Evolutionary conservation across 1,284 basidiomycete genomes (phyloP).

Genomic region (Chondrostereum purpureum): DNA sequence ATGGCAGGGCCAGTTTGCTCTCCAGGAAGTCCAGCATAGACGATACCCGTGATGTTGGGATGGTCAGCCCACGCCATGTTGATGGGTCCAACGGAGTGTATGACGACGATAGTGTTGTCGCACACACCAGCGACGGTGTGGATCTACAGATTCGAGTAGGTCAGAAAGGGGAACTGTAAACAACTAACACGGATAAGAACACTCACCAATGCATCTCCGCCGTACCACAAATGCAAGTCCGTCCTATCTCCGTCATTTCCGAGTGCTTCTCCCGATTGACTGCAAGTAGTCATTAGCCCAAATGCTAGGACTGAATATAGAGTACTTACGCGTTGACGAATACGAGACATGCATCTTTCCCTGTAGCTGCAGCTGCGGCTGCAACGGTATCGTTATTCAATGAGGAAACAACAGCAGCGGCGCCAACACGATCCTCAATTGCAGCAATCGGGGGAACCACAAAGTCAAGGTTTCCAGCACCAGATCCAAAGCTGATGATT

Average conservation of each 20-base stretch:
- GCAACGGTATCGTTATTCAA: slow-evolving; percentile 47
- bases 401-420: slow-evolving; percentile 38
- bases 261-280: not conserved
- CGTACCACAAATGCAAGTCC: slow-evolving; percentile 65
- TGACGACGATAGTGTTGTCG: slow-evolving; percentile 60
- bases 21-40: slow-evolving; percentile 52
- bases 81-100: slow-evolving; percentile 72
- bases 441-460: slow-evolving; percentile 41
- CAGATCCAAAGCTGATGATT: slow-evolving; percentile 36
- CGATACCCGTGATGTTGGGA: slow-evolving; percentile 44
- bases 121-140: slow-evolving; percentile 21
- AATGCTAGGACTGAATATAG: slow-evolving; percentile 55
- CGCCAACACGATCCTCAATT: slow-evolving; percentile 37
- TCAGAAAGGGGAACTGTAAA: not conserved
- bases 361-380: slow-evolving; percentile 39
- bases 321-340: slow-evolving; percentile 52
- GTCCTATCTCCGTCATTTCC: slow-evolving; percentile 56
- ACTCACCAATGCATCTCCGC: slow-evolving; percentile 30
- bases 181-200: not conserved
- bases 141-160: too few relatives aligned
- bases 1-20: slow-evolving; percentile 55
- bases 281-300: slow-evolving; percentile 48
- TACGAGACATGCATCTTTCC: slow-evolving; percentile 56
- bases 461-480: slow-evolving; percentile 36
- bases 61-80: slow-evolving; percentile 79